Evolutionary conservation across 129 eudicot species (phyloP), one percentile per base, ranked within the genome.

Genomic region (Saposhnikovia divaricata): DNA sequence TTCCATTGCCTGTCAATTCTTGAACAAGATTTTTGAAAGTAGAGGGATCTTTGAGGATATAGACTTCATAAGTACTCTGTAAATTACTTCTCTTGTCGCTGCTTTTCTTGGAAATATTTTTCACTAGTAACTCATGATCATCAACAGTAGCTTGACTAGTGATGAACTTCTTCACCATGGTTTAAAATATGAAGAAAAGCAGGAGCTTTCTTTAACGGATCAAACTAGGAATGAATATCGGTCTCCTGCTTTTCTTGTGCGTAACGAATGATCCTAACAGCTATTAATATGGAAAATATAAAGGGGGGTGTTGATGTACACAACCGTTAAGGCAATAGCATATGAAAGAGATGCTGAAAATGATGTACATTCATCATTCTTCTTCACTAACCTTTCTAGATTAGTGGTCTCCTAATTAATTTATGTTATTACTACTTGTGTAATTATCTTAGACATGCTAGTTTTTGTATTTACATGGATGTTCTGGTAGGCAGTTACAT

Each of bases 21-120:
- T 91, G 96, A 75, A 90, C 92, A 53, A 90, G 92, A 34, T 71
- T 78, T 72, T 91, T 88, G 87, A 91, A 90, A 79, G 72, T 82
- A 47, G 92, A 88, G 21, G 90, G 80, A 81, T 85, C 80, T 63
- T 90, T 88, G 83, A 61, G 69, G 69, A 90, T 90, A 84, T 86
- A 87, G 31, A 90, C 96, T 72, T 79, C 76, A 44, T 92, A 74
- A 46, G 50, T 11, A 44, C 61, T 82, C 45, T 31, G 85, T 18
- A 75, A 79, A 15, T 81, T 45, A 74, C 2, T 82, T 50, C 57
- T 87, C 80, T 81, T 88, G 77, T 84, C 68, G 59, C 53, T 21
- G 15, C 77, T 44, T 45, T 53, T 47, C 46, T 81, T 78, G 45
- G 85, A 79, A 55, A 85, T 71, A 61, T 81, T 87, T 25, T n/a